Percentiles rank a stretch among this genome's conserved stretches.
phyloP scores from a whole-genome alignment of 2,329 filamentous ascomycete species.

The Fusarium ramigenum region DNA sequence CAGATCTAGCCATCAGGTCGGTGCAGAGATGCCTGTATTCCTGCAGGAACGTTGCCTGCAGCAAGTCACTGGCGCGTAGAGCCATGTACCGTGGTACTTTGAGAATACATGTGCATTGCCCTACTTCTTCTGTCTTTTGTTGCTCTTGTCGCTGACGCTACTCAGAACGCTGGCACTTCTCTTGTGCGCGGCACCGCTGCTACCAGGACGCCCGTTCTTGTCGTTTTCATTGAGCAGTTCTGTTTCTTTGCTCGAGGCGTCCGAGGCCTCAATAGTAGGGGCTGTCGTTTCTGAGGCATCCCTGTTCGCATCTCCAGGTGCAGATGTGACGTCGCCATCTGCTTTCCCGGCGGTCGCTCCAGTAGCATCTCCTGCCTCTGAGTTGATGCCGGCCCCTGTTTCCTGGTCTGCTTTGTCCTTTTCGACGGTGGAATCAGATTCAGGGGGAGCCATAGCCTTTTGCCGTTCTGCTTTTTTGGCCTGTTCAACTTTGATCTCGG shows the following conservation, averaged over 20 bases:
- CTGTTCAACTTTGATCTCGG: conserved; percentile 71
- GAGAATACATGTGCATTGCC: conserved; percentile 13
- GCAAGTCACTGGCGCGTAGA: conserved; percentile 29
- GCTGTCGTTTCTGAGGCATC: conserved; percentile 16
- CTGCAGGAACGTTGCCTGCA: conserved; percentile 25
- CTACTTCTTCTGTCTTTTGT: conserved; percentile 65
- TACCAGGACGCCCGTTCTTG: conserved; percentile 48
- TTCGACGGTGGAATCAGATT: conserved; percentile 27
- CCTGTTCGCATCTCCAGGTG: conserved; percentile 33
- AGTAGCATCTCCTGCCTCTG: conserved; percentile 14
- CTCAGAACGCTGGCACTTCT: conserved; percentile 86
- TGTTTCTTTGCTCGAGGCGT: conserved; percentile 21
- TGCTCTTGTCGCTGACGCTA: conserved; percentile 70
- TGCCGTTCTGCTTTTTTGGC: conserved; percentile 65
- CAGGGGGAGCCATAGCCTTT: conserved; percentile 45
- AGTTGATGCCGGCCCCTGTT: conserved; percentile 16
- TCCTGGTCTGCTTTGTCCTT: conserved; percentile 22
- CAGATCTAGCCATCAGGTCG: conserved; percentile 13
- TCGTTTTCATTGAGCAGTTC: conserved; percentile 40
- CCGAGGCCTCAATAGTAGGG: conserved; percentile 13
- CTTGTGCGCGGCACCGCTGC: conserved; percentile 67
- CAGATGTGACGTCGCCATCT: conserved; percentile 12
- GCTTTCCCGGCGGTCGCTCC: conserved; percentile 13
- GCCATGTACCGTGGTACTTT: conserved; percentile 37
- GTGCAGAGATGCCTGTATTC: conserved; percentile 8